Conservation (phyloP, 108 stramenopile genomes). For the Cyclotella cryptica region DNA sequence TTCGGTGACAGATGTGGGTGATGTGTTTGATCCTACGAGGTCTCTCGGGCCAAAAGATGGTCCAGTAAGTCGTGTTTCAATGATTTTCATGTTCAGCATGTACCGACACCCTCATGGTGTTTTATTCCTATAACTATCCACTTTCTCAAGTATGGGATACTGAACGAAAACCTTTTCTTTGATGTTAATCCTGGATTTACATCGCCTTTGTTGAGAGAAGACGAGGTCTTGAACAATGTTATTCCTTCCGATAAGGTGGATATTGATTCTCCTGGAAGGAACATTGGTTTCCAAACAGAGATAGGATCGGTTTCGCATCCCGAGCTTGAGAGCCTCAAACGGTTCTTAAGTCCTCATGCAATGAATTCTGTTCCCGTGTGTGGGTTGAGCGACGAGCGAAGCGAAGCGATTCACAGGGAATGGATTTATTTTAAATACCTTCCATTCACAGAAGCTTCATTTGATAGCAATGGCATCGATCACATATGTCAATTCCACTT, state of each 20-base stretch:
- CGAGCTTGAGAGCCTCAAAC: slow-evolving; percentile 31
- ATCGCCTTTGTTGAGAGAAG: slow-evolving; percentile 23
- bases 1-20: slow-evolving; percentile 34
- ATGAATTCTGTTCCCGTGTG: slow-evolving; percentile 31
- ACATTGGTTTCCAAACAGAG: slow-evolving; percentile 68
- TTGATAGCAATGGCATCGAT: slow-evolving; percentile 22
- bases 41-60: slow-evolving; percentile 60
- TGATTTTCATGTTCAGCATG: neutral
- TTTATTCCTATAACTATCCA: neutral
- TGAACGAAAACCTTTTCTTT: slow-evolving; percentile 31
- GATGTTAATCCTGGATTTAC: slow-evolving; percentile 61
- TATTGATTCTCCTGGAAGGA: slow-evolving; percentile 31
- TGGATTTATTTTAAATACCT: slow-evolving; percentile 58
- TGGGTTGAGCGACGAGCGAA: slow-evolving; percentile 16
- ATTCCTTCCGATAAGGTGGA: slow-evolving; percentile 13
- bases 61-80: slow-evolving; percentile 25
- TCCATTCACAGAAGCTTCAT: slow-evolving; percentile 25
- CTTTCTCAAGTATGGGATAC: slow-evolving; percentile 52
- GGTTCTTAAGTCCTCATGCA: slow-evolving; percentile 30
- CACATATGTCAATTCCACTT: slow-evolving; percentile 47
- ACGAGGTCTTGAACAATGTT: slow-evolving; percentile 26
- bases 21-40: slow-evolving; percentile 25
- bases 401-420: slow-evolving; percentile 28
- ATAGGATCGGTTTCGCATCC: slow-evolving; percentile 56
- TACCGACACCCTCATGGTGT: neutral